Evolutionary conservation across 495 filamentous ascomycete species (phyloP), one percentile per base, ranked within the genome.

Genomic region (Neurospora sp.): DNA sequence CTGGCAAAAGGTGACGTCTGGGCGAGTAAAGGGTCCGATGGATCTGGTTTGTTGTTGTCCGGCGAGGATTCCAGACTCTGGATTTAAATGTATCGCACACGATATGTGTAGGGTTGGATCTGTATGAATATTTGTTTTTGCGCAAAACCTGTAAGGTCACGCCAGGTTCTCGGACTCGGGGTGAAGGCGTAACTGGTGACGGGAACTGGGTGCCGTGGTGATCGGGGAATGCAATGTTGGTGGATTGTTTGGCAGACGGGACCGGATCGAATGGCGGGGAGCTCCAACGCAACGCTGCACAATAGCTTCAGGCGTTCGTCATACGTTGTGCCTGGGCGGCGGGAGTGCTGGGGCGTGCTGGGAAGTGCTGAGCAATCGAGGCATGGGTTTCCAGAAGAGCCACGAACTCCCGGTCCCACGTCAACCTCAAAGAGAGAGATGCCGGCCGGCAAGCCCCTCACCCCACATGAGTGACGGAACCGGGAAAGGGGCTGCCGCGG

Each of bases 291-390:
- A 37, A 37, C 42, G 71, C 39, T 31, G 12, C 16, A 20, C 20
- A 6, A 20, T n/a, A 75, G 73, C 49, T 72, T 46, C 71, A 46
- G 74, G 71, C 69, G 74, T 66, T 78, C 78, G 78, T 79, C 78
- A 79, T 78, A 71, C 75, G 69, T 74, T 72, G 70, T 76, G 78
- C 78, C 78, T 79, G 72, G 76, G 62, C 42, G 39, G 70, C 20
- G 72, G 72, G 39, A 54, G 20, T 44, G 76, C 70, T 42, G 49
- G 38, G 14, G 14, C 14, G 42, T 23, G 60, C 20, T 73, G 76
- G 11, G 73, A 70, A 11, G 5, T 16, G 35, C 40, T 71, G 72
- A 37, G 39, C 73, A 54, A 44, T 37, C n/a, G 38, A 69, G 41
- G 71, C 35, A 38, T 72, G 35, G 46, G 27, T 16, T 38, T 38